A percentile compares a stretch with the other conserved stretches of the same genome.
Conservation (phyloP, 805 yeast genomes). For the Zygoascus flipseniorum region DNA sequence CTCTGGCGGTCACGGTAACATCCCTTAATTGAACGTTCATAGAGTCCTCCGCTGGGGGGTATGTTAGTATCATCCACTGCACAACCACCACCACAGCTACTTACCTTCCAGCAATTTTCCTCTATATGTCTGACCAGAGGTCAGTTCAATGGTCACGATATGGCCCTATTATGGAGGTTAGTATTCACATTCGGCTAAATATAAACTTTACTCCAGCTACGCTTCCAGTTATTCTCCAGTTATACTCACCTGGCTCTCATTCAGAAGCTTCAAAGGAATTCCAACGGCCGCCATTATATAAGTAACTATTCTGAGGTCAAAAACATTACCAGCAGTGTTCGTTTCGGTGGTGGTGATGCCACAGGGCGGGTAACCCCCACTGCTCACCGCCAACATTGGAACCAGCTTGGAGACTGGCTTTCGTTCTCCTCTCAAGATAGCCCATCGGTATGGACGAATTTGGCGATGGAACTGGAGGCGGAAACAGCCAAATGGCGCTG, state of each 20-base stretch:
- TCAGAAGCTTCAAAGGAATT: conserved; percentile 76
- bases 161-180: conserved; percentile 50
- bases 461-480: conserved; percentile 2
- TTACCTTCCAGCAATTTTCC: conserved; percentile 72
- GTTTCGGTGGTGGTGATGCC: too few relatives aligned
- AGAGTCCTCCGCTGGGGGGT: conserved; percentile 56
- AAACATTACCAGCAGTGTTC: not conserved
- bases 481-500: conserved; percentile 3
- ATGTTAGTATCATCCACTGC: not conserved
- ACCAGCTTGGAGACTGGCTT: not conserved
- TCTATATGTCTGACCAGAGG: conserved; percentile 77
- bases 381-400: too few relatives aligned
- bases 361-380: too few relatives aligned
- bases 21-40: conserved; percentile 87
- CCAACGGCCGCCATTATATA: conserved; percentile 36
- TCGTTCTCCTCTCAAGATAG: not conserved
- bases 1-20: conserved; percentile 66
- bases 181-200: not conserved
- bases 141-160: conserved; percentile 69
- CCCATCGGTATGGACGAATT: not conserved
- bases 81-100: not conserved
- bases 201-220: not conserved
- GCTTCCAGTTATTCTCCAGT: not conserved
- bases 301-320: not conserved
- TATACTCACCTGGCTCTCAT: conserved; percentile 56